Conservation (phyloP, 1,284 basidiomycete genomes). For the Marasmius sp. region DNA sequence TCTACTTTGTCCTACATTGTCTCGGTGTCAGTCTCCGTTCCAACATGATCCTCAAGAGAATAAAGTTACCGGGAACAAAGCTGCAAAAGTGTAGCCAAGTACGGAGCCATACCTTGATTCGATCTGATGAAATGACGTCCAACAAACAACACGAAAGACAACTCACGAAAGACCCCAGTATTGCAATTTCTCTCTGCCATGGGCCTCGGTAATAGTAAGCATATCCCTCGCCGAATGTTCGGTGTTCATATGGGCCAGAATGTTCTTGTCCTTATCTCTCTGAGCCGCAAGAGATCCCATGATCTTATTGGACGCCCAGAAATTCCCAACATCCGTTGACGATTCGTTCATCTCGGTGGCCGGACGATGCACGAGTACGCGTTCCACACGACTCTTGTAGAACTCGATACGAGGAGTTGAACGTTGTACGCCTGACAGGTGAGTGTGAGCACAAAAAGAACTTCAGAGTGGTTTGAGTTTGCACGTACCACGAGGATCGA, state of each 20-base stretch:
- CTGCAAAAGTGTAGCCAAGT: not conserved
- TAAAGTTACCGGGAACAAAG: not conserved
- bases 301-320: conserved; percentile 32
- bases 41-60: too few species aligned
- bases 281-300: conserved; percentile 29
- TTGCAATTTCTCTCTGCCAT: conserved; percentile 43
- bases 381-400: conserved; percentile 31
- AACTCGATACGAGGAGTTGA: conserved; percentile 34
- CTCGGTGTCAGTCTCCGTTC: too few species aligned
- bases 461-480: not conserved
- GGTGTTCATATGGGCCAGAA: conserved; percentile 40
- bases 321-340: conserved; percentile 21
- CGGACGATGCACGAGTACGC: conserved; percentile 24
- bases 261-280: conserved; percentile 24
- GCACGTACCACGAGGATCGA: conserved; percentile 41
- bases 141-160: not conserved
- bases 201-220: conserved; percentile 43
- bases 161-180: conserved; percentile 56
- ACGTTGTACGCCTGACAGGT: conserved; percentile 30
- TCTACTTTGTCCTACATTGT: too few species aligned
- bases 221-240: conserved; percentile 49
- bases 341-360: conserved; percentile 21
- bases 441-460: not conserved
- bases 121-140: not conserved
- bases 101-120: too few species aligned